Percentiles rank a stretch among this genome's conserved stretches.
Evolutionary conservation across 1,139 yeast species (phyloP).

Genomic region (Zhuliangozyma parablackwelliae): DNA sequence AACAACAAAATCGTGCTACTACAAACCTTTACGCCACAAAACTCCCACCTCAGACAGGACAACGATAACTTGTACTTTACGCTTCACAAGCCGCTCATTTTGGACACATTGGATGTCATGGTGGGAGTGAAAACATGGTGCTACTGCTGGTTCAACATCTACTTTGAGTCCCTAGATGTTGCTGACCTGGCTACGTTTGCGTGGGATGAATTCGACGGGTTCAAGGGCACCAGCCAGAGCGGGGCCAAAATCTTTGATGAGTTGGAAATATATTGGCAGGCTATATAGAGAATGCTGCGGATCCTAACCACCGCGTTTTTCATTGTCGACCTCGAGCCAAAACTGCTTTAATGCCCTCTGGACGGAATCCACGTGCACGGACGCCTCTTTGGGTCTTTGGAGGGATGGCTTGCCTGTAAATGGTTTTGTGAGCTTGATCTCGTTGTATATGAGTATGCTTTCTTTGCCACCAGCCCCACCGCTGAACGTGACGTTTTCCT

Average conservation of each 20-base stretch:
- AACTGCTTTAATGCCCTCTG: conserved; percentile 52
- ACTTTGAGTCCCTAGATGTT: conserved; percentile 6
- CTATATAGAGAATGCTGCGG: neutral
- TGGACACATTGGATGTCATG: conserved; percentile 6
- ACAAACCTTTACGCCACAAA: conserved; percentile 1
- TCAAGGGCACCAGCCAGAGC: conserved; percentile 51
- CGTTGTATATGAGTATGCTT: conserved; percentile 21
- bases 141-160: conserved; percentile 12
- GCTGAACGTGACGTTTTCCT: conserved; percentile 22
- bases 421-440: conserved; percentile 24
- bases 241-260: conserved; percentile 54
- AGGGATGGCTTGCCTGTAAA: conserved; percentile 23
- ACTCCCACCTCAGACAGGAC: neutral
- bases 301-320: conserved; percentile 58
- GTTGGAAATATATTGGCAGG: conserved; percentile 36
- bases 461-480: conserved; percentile 14
- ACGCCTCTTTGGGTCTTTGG: conserved; percentile 22
- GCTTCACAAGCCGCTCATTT: neutral
- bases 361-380: conserved; percentile 42
- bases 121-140: conserved; percentile 8
- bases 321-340: conserved; percentile 48
- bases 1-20: conserved; percentile 1
- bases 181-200: conserved; percentile 1
- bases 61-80: neutral
- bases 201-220: conserved; percentile 72